Conservation (phyloP, 2,329 filamentous ascomycete genomes). For the Diaporthe helianthi region DNA sequence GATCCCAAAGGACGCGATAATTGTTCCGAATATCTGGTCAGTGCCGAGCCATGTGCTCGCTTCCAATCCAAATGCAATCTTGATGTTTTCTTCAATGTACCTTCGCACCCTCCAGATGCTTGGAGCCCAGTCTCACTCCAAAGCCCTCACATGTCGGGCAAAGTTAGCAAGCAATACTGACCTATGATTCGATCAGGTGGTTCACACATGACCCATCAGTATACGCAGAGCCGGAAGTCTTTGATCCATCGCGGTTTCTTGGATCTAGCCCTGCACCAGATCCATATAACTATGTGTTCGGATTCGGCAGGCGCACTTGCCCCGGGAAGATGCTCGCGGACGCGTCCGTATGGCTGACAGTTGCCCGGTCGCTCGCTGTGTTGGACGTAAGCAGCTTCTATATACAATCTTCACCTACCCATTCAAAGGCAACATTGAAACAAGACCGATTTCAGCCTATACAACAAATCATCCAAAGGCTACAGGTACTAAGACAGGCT, state of each 20-base stretch:
- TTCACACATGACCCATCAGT: conserved; percentile 35
- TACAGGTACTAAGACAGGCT: too few relatives aligned
- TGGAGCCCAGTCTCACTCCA: neutral
- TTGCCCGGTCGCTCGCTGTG: conserved; percentile 48
- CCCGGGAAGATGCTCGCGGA: conserved; percentile 34
- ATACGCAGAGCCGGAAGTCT: conserved; percentile 29
- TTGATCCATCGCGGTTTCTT: conserved; percentile 37
- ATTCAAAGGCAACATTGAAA: too few relatives aligned
- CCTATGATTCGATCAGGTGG: conserved; percentile 35
- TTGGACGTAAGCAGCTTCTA: too few relatives aligned
- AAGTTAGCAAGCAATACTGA: neutral
- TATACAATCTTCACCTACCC: too few relatives aligned
- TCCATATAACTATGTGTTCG: conserved; percentile 30
- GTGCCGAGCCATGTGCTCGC: neutral
- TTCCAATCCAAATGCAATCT: neutral
- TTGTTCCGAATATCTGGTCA: conserved; percentile 36
- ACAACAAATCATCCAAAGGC: too few relatives aligned
- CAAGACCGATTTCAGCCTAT: too few relatives aligned
- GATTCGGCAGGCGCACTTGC: conserved; percentile 35
- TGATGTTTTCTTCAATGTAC: too few relatives aligned
- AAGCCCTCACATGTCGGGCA: too few relatives aligned
- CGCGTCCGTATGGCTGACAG: conserved; percentile 31
- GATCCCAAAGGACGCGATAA: conserved; percentile 41
- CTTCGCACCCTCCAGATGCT: neutral
- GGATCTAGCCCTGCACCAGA: conserved; percentile 19